A percentile compares a stretch with the other conserved stretches of the same genome.
These are phyloP conservation scores for Theobroma cacao DNA, from an alignment of 345 rosid species.

Conservation along the genomic window DNA sequence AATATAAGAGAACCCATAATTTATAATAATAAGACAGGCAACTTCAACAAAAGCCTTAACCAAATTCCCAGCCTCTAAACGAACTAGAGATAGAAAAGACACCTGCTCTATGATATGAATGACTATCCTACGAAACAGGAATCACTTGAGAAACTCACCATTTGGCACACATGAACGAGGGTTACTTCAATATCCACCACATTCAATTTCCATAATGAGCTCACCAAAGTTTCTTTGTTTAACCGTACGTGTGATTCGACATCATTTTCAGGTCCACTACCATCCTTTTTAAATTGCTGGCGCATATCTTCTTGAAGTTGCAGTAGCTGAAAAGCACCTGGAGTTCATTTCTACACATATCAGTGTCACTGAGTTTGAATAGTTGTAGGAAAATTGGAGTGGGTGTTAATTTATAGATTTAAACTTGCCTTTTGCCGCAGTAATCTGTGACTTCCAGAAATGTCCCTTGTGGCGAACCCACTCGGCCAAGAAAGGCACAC, in stretches of 20 bases:
- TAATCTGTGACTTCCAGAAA: constrained; percentile 72
- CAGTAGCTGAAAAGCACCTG: constrained; percentile 87
- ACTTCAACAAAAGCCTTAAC: background rate
- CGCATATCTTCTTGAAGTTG: constrained; percentile 88
- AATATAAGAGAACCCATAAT: background rate
- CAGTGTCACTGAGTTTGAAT: background rate
- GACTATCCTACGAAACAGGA: background rate
- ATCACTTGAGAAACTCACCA: constrained; percentile 60
- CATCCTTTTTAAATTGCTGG: constrained; percentile 58
- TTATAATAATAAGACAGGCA: background rate
- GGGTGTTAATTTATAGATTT: background rate
- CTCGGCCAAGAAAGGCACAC: constrained; percentile 64
- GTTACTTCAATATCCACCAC: constrained; percentile 91
- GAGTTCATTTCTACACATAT: constrained; percentile 8
- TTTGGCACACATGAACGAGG: constrained; percentile 73
- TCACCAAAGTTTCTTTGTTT: constrained; percentile 75
- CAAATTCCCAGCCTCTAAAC: background rate
- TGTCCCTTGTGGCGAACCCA: constrained; percentile 76
- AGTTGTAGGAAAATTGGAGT: background rate
- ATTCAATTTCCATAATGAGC: constrained; percentile 83
- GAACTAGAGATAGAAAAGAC: background rate
- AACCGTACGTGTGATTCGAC: constrained; percentile 66
- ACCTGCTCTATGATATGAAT: background rate
- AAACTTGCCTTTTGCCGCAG: constrained; percentile 63
- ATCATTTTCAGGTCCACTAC: constrained; percentile 51